A percentile compares a stretch with the other conserved stretches of the same genome.
These are phyloP conservation scores for Zizania palustris DNA, from an alignment of 202 grass and related monocot species.

Conservation along the genomic window DNA sequence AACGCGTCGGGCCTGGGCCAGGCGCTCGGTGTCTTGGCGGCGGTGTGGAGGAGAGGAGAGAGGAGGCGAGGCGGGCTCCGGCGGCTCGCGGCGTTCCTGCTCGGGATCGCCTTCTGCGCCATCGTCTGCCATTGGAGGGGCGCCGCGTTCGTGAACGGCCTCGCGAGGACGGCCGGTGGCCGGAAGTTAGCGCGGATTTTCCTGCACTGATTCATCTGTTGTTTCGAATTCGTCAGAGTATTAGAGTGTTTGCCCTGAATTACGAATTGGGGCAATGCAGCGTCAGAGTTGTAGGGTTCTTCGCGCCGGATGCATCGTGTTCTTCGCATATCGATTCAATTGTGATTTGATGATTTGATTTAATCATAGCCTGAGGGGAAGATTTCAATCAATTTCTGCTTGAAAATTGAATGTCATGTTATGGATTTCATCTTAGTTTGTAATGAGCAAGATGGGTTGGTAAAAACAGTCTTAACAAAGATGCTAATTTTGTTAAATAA, in stretches of 20 bases:
- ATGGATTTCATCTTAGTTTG: not conserved
- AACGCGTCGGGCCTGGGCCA: slow-evolving; percentile 44
- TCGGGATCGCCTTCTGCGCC: slow-evolving; percentile 48
- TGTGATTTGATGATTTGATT: slow-evolving; percentile 8
- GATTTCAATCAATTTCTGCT: not conserved
- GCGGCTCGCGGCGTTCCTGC: slow-evolving; percentile 43
- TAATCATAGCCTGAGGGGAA: not conserved
- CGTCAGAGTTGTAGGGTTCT: not conserved
- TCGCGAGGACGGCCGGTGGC: slow-evolving; percentile 36
- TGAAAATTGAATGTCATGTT: not conserved
- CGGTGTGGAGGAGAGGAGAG: slow-evolving; percentile 26
- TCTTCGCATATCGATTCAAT: not conserved
- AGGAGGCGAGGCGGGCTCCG: slow-evolving; percentile 20
- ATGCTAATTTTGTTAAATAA: too few species aligned
- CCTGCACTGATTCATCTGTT: slow-evolving; percentile 31
- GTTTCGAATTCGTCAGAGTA: slow-evolving; percentile 32
- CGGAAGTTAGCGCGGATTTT: slow-evolving; percentile 41
- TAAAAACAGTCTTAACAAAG: too few species aligned
- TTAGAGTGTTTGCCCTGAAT: not conserved
- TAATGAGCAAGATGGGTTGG: too few species aligned
- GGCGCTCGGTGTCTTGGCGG: slow-evolving; percentile 43
- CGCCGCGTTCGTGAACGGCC: slow-evolving; percentile 25
- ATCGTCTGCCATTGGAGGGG: slow-evolving; percentile 40
- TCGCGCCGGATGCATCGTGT: slow-evolving; percentile 10
- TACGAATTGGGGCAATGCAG: not conserved